Evolutionary conservation across 139 green algal species (phyloP).

Genomic region (Picochlorum costavermella): DNA sequence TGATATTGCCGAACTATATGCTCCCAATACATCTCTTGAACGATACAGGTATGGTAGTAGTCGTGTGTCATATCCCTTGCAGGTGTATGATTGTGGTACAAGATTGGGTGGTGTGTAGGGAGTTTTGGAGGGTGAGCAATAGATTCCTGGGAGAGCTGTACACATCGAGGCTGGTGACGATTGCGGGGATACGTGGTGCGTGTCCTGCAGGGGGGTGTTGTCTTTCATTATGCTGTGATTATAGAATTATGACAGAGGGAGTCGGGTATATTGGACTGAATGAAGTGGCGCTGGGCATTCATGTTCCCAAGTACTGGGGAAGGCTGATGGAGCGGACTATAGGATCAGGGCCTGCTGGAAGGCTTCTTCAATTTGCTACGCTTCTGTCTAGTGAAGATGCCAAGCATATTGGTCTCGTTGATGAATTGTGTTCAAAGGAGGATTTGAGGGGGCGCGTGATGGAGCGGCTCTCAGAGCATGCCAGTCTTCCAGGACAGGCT

Average conservation of each 20-base stretch:
- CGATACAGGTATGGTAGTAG: constrained; percentile 21
- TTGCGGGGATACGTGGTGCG: constrained; percentile 75
- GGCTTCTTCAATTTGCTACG: constrained; percentile 41
- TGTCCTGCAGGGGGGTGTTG: constrained; percentile 87
- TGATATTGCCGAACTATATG: constrained; percentile 71
- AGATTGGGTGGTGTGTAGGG: constrained; percentile 22
- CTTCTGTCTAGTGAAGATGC: constrained; percentile 42
- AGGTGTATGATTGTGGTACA: no score
- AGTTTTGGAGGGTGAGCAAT: constrained; percentile 76
- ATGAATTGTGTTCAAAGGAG: constrained; percentile 50
- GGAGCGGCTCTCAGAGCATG: constrained; percentile 28
- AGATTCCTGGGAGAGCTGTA: constrained; percentile 60
- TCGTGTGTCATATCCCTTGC: no score
- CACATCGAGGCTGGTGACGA: constrained; percentile 58
- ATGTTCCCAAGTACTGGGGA: constrained; percentile 78
- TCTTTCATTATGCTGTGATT: constrained; percentile 81
- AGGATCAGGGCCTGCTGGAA: constrained; percentile 40
- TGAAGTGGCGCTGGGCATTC: constrained; percentile 60
- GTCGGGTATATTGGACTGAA: constrained; percentile 26
- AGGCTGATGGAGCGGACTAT: constrained; percentile 50
- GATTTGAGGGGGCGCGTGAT: constrained; percentile 41
- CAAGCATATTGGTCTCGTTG: constrained; percentile 56
- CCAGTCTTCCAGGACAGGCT: constrained; percentile 31
- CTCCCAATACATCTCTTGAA: constrained; percentile 49
- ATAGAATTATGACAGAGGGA: constrained; percentile 65